Evolutionary conservation across 371 early-diverging fungal genomes (phyloP), one percentile per base, ranked within the genome.

Genomic region (Zopfochytrium polystomum): DNA sequence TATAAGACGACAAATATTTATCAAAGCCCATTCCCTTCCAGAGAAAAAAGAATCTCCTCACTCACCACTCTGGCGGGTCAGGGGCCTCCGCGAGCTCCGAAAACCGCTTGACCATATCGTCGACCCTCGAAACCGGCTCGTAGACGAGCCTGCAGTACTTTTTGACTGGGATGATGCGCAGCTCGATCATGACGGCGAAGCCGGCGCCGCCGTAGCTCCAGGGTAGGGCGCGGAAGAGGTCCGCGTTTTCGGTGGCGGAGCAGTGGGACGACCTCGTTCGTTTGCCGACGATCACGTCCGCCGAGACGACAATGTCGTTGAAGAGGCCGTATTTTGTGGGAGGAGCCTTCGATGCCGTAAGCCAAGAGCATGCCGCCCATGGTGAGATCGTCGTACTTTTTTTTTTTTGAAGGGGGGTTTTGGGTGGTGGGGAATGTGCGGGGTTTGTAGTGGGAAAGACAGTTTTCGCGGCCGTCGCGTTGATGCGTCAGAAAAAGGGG

Each of bases 151-250:
- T 55, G 66, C 65, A 73, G 63, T 69, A 74, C 56, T 70, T 61
- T 52, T 73, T 71, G 55, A 67, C 67, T n/a, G 70, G 73, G 49
- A 73, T 71, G 55, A 77, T 70, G 72, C 71, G 59, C 32, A 78
- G 52, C 43, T 75, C 75, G 27, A 66, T 72, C 33, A 68, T 55
- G 25, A 74, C 72, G 30, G 72, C 52, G 63, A 78, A 78, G 1
- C 78, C 78, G 25, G 73, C 54, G 52, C 72, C 69, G 34, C 78
- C 78, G 67, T 78, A 74, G 60, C 61, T 56, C 78, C 74, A 74
- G 9, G 78, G 78, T n/a, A 78, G 50, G 51, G 71, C 73, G 52
- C 60, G 64, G 65, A 75, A 78, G 45, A 78, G 53, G 45, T 78
- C 78, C 4, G 75, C 7, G 63, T 78, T 71, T 53, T 73, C 73